Conservation (phyloP, 2,329 filamentous ascomycete genomes). For the Boeremia exigua region DNA sequence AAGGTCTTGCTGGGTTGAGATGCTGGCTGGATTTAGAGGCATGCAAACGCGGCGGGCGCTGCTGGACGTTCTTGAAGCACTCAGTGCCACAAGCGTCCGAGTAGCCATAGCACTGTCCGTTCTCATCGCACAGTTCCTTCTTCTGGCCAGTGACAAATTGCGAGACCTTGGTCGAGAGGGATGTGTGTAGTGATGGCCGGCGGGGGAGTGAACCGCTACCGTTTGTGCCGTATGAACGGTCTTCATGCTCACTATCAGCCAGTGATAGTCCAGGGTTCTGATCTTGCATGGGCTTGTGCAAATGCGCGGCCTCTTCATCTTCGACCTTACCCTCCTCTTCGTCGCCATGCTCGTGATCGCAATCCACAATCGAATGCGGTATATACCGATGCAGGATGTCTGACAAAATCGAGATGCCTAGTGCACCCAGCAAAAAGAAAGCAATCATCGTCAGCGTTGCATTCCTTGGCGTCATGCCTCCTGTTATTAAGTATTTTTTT, state of each 20-base stretch:
- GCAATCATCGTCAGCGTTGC: conserved; percentile 73
- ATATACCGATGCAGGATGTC: conserved; percentile 74
- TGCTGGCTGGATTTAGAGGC: conserved; percentile 27
- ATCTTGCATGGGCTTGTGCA: conserved; percentile 31
- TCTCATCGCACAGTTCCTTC: conserved; percentile 61
- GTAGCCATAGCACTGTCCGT: conserved; percentile 66
- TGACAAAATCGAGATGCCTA: conserved; percentile 77
- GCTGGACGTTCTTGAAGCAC: conserved; percentile 61
- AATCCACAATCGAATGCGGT: conserved; percentile 81
- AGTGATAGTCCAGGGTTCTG: conserved; percentile 21
- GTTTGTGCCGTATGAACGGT: conserved; percentile 28
- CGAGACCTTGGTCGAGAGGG: conserved; percentile 54
- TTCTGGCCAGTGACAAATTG: conserved; percentile 56
- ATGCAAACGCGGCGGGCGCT: conserved; percentile 38
- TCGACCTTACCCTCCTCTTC: conserved; percentile 47
- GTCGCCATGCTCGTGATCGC: conserved; percentile 74
- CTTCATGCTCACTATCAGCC: conserved; percentile 19
- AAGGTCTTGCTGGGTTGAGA: conserved; percentile 22
- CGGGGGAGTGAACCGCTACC: conserved; percentile 16
- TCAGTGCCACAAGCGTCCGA: conserved; percentile 67
- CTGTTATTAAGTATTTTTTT: conserved; percentile 75
- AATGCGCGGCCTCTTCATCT: conserved; percentile 26
- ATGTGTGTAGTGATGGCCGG: conserved; percentile 51
- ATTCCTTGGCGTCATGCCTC: conserved; percentile 68
- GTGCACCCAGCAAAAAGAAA: conserved; percentile 73